Conservation (phyloP, 2,329 filamentous ascomycete genomes). For the Colletotrichum sp. region DNA sequence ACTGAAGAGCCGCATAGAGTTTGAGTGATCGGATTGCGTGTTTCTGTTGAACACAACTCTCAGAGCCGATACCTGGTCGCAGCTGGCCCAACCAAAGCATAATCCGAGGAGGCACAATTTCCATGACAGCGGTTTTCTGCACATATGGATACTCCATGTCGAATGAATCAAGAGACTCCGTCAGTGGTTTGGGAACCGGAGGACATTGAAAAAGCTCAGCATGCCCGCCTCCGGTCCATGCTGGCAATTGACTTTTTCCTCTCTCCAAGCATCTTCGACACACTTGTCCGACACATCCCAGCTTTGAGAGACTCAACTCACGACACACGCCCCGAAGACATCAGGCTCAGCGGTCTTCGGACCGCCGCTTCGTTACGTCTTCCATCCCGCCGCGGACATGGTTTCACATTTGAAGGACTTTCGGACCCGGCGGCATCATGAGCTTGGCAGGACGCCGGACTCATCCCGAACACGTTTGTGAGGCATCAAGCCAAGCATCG, state of each 20-base stretch:
- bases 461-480: neutral
- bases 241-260: neutral
- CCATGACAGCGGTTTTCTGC: neutral
- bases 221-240: neutral
- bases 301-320: neutral
- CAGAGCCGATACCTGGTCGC: neutral
- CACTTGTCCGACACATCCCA: neutral
- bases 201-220: neutral
- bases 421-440: constrained; percentile 3
- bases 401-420: constrained; percentile 4
- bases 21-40: neutral
- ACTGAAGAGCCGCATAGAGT: neutral
- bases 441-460: constrained; percentile 8
- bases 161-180: neutral
- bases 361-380: neutral
- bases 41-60: neutral
- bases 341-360: neutral
- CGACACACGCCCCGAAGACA: neutral
- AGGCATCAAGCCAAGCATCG: constrained; percentile 16
- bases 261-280: neutral
- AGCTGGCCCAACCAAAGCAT: neutral
- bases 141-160: neutral
- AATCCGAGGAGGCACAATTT: neutral
- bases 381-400: neutral
- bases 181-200: neutral